Conservation (phyloP, 31 red algal species). For the Endocladia muricata region DNA sequence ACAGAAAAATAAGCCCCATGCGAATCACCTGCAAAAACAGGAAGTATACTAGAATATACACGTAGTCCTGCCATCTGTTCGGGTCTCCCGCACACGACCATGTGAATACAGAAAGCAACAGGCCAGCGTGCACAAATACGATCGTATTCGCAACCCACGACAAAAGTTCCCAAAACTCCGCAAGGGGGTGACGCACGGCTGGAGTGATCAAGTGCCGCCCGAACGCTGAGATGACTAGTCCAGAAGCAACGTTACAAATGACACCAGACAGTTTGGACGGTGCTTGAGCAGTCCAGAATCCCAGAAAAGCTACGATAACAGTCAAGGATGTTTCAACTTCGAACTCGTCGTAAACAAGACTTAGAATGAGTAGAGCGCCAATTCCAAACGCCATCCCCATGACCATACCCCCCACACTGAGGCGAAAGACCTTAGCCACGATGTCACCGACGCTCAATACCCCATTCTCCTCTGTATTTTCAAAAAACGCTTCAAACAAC, state of each 20-base stretch:
- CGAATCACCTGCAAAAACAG: conserved; percentile 79
- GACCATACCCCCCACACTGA: conserved; percentile 80
- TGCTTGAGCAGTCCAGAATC: conserved; percentile 89
- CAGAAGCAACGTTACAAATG: conserved; percentile 81
- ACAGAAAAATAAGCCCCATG: conserved; percentile 62
- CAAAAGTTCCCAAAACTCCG: conserved; percentile 90
- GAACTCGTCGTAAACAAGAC: conserved; percentile 74
- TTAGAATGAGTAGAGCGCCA: conserved; percentile 62
- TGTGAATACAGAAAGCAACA: conserved; percentile 62
- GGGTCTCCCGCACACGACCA: conserved; percentile 68
- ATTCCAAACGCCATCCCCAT: conserved; percentile 92
- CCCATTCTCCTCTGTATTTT: conserved; percentile 26
- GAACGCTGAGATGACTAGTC: conserved; percentile 85
- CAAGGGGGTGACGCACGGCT: conserved; percentile 70
- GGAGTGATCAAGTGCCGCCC: conserved; percentile 82
- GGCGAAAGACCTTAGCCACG: conserved; percentile 54
- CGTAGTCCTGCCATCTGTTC: conserved; percentile 43
- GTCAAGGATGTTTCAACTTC: conserved; percentile 87
- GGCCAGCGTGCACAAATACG: conserved; percentile 92
- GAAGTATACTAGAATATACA: conserved; percentile 60
- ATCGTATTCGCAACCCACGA: conserved; percentile 90
- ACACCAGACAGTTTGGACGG: conserved; percentile 83
- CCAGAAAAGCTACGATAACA: conserved; percentile 81
- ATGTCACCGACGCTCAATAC: conserved; percentile 53
- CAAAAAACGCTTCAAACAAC: conserved; percentile 87